phyloP scores from a whole-genome alignment of 495 filamentous ascomycete genomes.

The Penicillium coffeae region DNA sequence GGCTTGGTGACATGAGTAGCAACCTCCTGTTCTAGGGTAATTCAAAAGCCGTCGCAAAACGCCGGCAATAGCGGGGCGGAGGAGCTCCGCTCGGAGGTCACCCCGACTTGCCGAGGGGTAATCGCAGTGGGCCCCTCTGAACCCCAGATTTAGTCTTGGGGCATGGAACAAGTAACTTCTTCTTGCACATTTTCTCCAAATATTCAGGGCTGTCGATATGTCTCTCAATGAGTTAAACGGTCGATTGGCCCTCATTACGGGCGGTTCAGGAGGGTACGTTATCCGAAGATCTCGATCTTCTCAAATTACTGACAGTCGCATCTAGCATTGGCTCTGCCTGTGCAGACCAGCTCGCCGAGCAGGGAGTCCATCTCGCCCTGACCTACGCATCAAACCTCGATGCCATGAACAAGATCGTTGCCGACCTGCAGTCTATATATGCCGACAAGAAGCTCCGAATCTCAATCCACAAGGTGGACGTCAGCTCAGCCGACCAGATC shows the following conservation, averaged over 20 bases:
- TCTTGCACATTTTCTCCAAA: no score
- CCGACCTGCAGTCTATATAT: conserved; percentile 32
- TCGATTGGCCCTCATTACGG: conserved; percentile 60
- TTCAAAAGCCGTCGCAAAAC: not conserved
- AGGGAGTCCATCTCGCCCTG: conserved; percentile 55
- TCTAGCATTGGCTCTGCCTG: conserved; percentile 59
- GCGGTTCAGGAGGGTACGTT: conserved; percentile 61
- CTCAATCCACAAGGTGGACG: conserved; percentile 55
- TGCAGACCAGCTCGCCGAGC: conserved; percentile 50
- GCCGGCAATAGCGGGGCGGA: conserved; percentile 15
- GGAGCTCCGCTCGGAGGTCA: conserved; percentile 19
- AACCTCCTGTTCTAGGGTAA: conserved; percentile 36
- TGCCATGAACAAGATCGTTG: conserved; percentile 41
- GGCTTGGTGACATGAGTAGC: conserved; percentile 42
- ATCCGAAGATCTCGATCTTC: no score
- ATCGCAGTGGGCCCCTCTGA: conserved; percentile 10
- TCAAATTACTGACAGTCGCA: not conserved
- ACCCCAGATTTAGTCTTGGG: conserved; percentile 6
- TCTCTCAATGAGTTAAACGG: conserved; percentile 54
- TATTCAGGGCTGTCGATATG: no score
- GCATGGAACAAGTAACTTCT: no score
- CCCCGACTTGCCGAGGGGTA: conserved; percentile 22
- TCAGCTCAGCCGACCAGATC: conserved; percentile 48
- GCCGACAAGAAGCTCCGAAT: conserved; percentile 38
- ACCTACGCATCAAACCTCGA: conserved; percentile 54